phyloP scores from a whole-genome alignment of 2,329 filamentous ascomycete species.

The Neonectria magnoliae region DNA sequence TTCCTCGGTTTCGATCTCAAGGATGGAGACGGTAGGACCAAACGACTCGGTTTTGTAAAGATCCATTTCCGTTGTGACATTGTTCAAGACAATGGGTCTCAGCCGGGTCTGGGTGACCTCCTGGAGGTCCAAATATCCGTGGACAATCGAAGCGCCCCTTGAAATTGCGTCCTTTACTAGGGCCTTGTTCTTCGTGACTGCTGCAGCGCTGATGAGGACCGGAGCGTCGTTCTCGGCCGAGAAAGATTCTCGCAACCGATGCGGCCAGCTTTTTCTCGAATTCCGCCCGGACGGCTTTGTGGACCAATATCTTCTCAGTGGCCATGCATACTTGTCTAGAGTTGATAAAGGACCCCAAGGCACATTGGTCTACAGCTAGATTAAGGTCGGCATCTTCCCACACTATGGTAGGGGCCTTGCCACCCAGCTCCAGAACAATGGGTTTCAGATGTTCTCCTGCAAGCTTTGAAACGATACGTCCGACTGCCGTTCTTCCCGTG shows the following conservation, averaged over 20 bases:
- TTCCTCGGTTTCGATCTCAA: constrained; percentile 73
- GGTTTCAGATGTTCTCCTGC: constrained; percentile 83
- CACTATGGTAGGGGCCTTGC: constrained; percentile 82
- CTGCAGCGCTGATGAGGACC: constrained; percentile 74
- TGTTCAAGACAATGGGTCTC: constrained; percentile 73
- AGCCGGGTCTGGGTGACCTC: constrained; percentile 55
- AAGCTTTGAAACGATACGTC: constrained; percentile 74
- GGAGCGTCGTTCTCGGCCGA: constrained; percentile 70
- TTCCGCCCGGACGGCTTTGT: constrained; percentile 56
- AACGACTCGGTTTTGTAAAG: constrained; percentile 81
- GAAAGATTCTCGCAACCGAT: constrained; percentile 55
- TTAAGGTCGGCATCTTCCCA: constrained; percentile 82
- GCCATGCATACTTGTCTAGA: constrained; percentile 87
- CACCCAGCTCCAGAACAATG: constrained; percentile 82
- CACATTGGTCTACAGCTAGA: constrained; percentile 74
- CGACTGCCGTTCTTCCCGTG: constrained; percentile 80
- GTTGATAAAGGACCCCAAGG: constrained; percentile 77
- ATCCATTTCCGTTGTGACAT: constrained; percentile 73
- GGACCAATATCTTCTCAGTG: constrained; percentile 77
- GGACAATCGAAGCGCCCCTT: constrained; percentile 69
- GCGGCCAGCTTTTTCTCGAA: constrained; percentile 58
- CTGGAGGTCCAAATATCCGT: constrained; percentile 49
- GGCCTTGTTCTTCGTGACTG: constrained; percentile 71
- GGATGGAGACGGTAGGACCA: constrained; percentile 76
- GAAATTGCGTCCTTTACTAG: constrained; percentile 74